phyloP scores from a whole-genome alignment of 164 flowering plant species.

The Euptelea pleiosperma region DNA sequence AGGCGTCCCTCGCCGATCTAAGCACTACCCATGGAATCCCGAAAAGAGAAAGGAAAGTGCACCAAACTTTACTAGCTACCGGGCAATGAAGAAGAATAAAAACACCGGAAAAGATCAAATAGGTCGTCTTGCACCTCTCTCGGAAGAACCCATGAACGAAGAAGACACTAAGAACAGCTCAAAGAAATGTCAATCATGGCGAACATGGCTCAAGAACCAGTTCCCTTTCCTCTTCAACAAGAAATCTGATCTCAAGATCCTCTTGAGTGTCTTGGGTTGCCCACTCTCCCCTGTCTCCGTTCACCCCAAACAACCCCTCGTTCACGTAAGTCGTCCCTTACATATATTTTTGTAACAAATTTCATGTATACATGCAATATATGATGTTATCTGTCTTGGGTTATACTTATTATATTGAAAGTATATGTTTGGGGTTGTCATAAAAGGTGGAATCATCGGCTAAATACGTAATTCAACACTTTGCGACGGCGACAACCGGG shows the following conservation, averaged over 20 bases:
- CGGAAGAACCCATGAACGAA: conserved; percentile 64
- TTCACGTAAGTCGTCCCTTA: conserved; percentile 25
- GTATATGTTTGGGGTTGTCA: not conserved
- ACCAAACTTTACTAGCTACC: no score
- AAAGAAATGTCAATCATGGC: conserved; percentile 44
- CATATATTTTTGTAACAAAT: not conserved
- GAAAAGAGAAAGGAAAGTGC: no score
- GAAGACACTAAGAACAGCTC: conserved; percentile 27
- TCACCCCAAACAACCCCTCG: conserved; percentile 21
- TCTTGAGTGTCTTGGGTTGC: conserved; percentile 71
- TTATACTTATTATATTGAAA: no score
- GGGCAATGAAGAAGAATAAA: not conserved
- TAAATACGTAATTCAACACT: conserved; percentile 71
- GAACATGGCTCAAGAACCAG: conserved; percentile 57
- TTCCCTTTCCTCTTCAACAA: conserved; percentile 48
- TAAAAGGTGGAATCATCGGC: conserved; percentile 58
- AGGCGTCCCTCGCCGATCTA: no score
- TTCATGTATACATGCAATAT: not conserved
- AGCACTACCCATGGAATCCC: no score
- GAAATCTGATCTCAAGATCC: conserved; percentile 63
- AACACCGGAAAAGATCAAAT: conserved; percentile 12
- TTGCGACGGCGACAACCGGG: conserved; percentile 67
- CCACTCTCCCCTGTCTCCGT: conserved; percentile 70
- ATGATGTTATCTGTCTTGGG: not conserved
- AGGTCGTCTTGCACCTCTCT: conserved; percentile 66